These are phyloP conservation scores for Penicillium sp. DNA, from an alignment of 2,329 filamentous ascomycete genomes.

Conservation along the genomic window DNA sequence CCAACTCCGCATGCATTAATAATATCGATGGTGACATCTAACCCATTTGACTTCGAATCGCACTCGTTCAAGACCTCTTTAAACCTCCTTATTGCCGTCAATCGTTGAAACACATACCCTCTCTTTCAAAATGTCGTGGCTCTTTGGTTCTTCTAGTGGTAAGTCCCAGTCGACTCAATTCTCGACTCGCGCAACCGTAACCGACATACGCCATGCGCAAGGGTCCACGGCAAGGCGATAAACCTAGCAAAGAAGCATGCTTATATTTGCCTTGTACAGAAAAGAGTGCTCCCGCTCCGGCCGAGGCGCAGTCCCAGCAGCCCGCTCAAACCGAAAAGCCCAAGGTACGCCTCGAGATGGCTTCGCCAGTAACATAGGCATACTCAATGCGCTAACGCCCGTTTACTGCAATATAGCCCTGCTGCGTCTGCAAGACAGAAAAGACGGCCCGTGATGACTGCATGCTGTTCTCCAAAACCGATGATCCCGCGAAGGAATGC, in stretches of 20 bases:
- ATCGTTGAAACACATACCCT: not conserved
- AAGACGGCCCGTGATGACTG: slow-evolving; percentile 93
- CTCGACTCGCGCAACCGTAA: not conserved
- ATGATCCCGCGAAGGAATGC: slow-evolving; percentile 80
- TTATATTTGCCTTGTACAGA: slow-evolving; percentile 17
- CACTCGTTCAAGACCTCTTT: not conserved
- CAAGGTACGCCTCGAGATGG: slow-evolving; percentile 30
- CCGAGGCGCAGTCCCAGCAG: slow-evolving; percentile 17
- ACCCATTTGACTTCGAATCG: not conserved
- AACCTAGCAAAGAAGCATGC: slow-evolving; percentile 1
- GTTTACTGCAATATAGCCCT: slow-evolving; percentile 62
- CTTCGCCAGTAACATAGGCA: not conserved
- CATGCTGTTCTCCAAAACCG: slow-evolving; percentile 91
- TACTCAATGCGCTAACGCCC: not conserved
- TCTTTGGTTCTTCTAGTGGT: slow-evolving; percentile 39
- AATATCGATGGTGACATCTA: slow-evolving; percentile 16
- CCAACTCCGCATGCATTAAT: slow-evolving; percentile 26
- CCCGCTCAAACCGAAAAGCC: slow-evolving; percentile 36
- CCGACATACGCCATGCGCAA: slow-evolving; percentile 14
- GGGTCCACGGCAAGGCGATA: not conserved
- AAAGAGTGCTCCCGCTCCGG: slow-evolving; percentile 22
- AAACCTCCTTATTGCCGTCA: not conserved
- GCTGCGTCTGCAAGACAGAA: slow-evolving; percentile 96
- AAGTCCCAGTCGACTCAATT: slow-evolving; percentile 8
- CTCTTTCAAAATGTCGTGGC: slow-evolving; percentile 33